phyloP scores from a whole-genome alignment of 2,329 filamentous ascomycete genomes.

The Pseudogymnoascus sp. region DNA sequence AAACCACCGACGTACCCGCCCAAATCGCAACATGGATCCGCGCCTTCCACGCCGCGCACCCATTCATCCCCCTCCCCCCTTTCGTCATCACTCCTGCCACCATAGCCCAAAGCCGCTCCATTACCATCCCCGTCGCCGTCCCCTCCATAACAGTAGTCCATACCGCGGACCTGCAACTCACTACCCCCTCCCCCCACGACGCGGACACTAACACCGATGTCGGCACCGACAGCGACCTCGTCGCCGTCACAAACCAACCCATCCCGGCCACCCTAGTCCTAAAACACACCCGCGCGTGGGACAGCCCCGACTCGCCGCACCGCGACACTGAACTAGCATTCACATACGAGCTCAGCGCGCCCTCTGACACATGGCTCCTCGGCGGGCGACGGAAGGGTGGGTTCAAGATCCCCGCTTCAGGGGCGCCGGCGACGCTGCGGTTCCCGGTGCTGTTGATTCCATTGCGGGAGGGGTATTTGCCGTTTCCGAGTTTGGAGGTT shows the following conservation, averaged over 20 bases:
- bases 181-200: background rate
- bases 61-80: slow-evolving; percentile 21
- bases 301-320: slow-evolving; percentile 35
- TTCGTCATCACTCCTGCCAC: slow-evolving; percentile 20
- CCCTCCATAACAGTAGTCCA: slow-evolving; percentile 76
- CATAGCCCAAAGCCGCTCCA: slow-evolving; percentile 46
- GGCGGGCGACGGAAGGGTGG: slow-evolving; percentile 73
- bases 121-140: slow-evolving; percentile 84
- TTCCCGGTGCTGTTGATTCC: slow-evolving; percentile 73
- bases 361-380: slow-evolving; percentile 71
- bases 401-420: slow-evolving; percentile 53
- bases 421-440: slow-evolving; percentile 37
- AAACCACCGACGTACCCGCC: slow-evolving; percentile 21
- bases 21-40: slow-evolving; percentile 22
- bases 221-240: slow-evolving; percentile 27
- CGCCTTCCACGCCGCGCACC: slow-evolving; percentile 20
- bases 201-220: slow-evolving; percentile 30
- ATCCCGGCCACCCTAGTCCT: slow-evolving; percentile 53
- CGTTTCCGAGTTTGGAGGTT: slow-evolving; percentile 72
- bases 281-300: slow-evolving; percentile 55
- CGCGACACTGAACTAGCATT: slow-evolving; percentile 53
- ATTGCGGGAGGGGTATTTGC: slow-evolving; percentile 65
- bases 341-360: slow-evolving; percentile 70
- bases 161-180: slow-evolving; percentile 59
- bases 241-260: slow-evolving; percentile 54